Evolutionary conservation across 2,329 filamentous ascomycete species (phyloP), one percentile per base, ranked within the genome.

Genomic region (Beauveria pseudobassiana): DNA sequence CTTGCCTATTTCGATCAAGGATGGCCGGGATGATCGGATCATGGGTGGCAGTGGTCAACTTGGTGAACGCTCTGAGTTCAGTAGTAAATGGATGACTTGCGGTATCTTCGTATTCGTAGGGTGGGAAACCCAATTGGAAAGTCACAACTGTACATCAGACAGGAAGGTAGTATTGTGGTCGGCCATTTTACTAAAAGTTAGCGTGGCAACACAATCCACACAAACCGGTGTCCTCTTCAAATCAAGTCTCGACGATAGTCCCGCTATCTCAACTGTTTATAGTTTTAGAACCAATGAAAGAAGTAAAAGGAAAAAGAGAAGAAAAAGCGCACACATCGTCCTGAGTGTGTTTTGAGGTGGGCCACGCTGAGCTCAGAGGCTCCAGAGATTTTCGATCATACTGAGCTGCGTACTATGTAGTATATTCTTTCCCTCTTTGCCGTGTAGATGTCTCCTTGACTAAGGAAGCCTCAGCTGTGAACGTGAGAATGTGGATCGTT

Each of bases 151-250:
- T 18, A n/a, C 55, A 49, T 58, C 2, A 49, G 55, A 58, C 10
- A 26, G 55, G 55, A 58, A 58, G 55, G 55, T 58, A 49, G 55
- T 48, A 58, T 49, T 49, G 26, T 9, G 16, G 28, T 38, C 30
- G 30, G 55, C 55, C 20, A 22, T 45, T 20, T 34, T 34, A 34
- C 55, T 30, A 20, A 8, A 26, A 49, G 5, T n/a, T 38, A 34
- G 54, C 43, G 54, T 38, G 40, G 53, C 53, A 30, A 48, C 5
- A 38, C 42, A 48, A 26, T 26, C 30, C n/a, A 48, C 42, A 5
- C n/a, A 5, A n/a, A 14, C 26, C 12, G 5, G 3, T 24, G 18
- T n/a, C 14, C 30, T 34, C 26, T 28, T 34, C 24, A 22, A 46
- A 46, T 34, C 24, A 24, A 24, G 26, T 22, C 5, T 12, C 12